phyloP scores from a whole-genome alignment of 202 grass and related monocot genomes.

The Musa balbisiana region DNA sequence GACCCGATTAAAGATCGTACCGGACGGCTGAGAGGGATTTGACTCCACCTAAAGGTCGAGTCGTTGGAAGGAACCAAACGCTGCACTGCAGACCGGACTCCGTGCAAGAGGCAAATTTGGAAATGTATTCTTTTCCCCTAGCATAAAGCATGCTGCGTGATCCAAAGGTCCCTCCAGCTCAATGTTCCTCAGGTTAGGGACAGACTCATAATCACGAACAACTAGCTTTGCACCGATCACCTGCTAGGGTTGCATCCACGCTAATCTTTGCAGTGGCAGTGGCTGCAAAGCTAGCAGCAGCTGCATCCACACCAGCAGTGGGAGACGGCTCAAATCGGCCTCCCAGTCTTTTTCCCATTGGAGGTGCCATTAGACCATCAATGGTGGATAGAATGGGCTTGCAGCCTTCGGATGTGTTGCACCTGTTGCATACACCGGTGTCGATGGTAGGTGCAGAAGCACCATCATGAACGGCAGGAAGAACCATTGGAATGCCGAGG shows the following conservation, averaged over 20 bases:
- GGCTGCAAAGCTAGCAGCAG: constrained; percentile 58
- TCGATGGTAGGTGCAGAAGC: constrained; percentile 35
- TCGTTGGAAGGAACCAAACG: neutral
- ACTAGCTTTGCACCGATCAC: constrained; percentile 73
- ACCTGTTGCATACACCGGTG: constrained; percentile 81
- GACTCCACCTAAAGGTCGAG: neutral
- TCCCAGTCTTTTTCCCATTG: constrained; percentile 37
- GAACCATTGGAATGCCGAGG: constrained; percentile 41
- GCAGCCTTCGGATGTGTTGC: constrained; percentile 58
- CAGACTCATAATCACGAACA: constrained; percentile 54
- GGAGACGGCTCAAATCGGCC: neutral
- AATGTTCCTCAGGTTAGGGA: constrained; percentile 69
- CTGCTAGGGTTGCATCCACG: constrained; percentile 72
- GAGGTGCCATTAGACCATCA: constrained; percentile 37
- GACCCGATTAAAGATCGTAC: neutral
- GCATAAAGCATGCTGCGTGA: constrained; percentile 31
- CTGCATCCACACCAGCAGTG: constrained; percentile 30
- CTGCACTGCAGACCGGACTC: too few relatives aligned
- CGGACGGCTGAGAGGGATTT: neutral
- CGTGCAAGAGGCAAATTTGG: too few relatives aligned
- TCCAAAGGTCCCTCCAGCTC: constrained; percentile 88
- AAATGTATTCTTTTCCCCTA: too few relatives aligned
- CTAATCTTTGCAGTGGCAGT: constrained; percentile 87
- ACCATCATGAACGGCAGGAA: constrained; percentile 27
- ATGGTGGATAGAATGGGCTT: constrained; percentile 35